Percentiles rank a stretch among this genome's conserved stretches.
phyloP scores from a whole-genome alignment of 2,329 filamentous ascomycete genomes.

The Zalaria obscura region DNA sequence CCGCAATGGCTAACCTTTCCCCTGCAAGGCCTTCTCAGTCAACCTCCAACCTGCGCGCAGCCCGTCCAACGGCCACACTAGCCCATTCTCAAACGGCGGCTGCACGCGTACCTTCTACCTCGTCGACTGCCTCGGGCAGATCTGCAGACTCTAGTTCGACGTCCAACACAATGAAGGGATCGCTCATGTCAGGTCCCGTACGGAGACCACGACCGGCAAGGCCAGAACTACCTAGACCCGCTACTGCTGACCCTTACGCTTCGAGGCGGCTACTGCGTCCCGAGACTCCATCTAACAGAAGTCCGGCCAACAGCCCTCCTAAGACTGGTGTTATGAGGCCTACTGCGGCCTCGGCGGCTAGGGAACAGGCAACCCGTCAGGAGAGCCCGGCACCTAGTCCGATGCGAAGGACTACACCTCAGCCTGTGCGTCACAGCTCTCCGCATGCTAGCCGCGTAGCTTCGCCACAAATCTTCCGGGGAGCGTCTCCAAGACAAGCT shows the following conservation, averaged over 20 bases:
- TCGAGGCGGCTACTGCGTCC: conserved; percentile 21
- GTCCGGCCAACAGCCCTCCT: conserved; percentile 29
- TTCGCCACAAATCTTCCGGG: not conserved
- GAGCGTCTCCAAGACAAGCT: conserved; percentile 3
- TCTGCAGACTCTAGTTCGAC: conserved; percentile 12
- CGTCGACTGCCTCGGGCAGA: conserved; percentile 14
- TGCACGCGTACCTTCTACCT: conserved; percentile 12
- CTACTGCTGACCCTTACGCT: conserved; percentile 41
- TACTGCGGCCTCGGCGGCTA: conserved; percentile 8
- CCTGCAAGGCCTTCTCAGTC: conserved; percentile 24
- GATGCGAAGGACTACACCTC: conserved; percentile 1
- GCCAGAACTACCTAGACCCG: conserved; percentile 33
- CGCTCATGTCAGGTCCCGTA: conserved; percentile 45
- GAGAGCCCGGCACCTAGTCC: conserved; percentile 6
- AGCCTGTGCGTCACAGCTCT: not conserved
- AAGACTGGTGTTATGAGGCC: conserved; percentile 19
- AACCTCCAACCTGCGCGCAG: conserved; percentile 3
- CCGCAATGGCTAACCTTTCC: conserved; percentile 40
- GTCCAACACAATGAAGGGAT: conserved; percentile 21
- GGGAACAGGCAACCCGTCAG: conserved; percentile 4
- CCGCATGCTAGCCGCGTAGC: not conserved
- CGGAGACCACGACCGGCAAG: conserved; percentile 30
- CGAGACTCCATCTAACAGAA: conserved; percentile 31
- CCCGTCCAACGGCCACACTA: not conserved
- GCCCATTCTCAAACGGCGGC: conserved; percentile 2